Base-by-base conservation (phyloP, 2,329 filamentous ascomycete genomes). In the Cercospora zeae-maydis region DNA sequence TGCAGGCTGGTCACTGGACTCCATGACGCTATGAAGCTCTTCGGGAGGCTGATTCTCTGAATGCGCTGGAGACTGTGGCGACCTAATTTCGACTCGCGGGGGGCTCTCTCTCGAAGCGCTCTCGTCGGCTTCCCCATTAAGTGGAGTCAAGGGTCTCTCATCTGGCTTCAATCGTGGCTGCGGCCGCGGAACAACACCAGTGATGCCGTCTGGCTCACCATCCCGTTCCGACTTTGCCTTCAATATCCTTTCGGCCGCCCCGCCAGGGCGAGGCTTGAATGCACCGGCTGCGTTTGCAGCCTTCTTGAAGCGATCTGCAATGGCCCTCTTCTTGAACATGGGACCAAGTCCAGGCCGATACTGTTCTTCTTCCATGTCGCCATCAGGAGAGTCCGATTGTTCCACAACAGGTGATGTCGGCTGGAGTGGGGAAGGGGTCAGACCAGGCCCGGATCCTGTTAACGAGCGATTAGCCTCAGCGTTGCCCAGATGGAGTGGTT, bases 221-320 rank as follows among this genome's bases (percentile, higher is more conserved):
- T 86, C 83, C 36, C 82, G 79, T 65, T 83, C 81, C 57, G 88
- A 85, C 60, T 89, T 73, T 1, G 72, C 71, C 52, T 69, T 69
- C 61, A 76, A 82, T 58, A 96, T 79, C 57, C 90, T 88, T 65
- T 96, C 92, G 57, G 87, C 92, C 21, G 92, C 93, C 67, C 93
- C 93, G 62, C 93, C 93, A 34, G 88, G 88, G 62, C 93, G 86
- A 19, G 93, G 93, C 72, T 93, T 96, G 79, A 98, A 98, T 16
- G 84, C 84, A 51, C 78, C 83, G 10, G 88, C 88, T 24, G 89
- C 86, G 60, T 83, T 86, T 0, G 91, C 92, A 24, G 92, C 92
- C 76, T 92, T 96, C 78, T 90, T 90, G 65, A 97, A 85, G 66
- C 84, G 87, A 1, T 87, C 88, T 65, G 86, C 86, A 0, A 88